These are phyloP conservation scores for Phaeotremella skinneri DNA, from an alignment of 768 basidiomycete species.

Conservation along the genomic window DNA sequence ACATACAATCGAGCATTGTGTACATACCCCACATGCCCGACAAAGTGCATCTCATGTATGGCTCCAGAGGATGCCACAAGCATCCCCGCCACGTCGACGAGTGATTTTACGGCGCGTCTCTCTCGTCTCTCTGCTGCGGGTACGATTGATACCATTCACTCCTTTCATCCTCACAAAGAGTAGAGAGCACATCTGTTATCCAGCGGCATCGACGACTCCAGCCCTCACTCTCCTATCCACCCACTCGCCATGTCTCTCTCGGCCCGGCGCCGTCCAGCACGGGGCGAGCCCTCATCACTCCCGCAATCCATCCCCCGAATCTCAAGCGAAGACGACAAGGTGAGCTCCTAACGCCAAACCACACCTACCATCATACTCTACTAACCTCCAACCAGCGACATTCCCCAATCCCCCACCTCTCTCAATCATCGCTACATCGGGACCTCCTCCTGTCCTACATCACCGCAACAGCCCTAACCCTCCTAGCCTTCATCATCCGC, in stretches of 20 bases:
- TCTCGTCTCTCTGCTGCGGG: no score
- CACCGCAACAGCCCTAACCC: constrained; percentile 54
- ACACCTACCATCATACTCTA: background rate
- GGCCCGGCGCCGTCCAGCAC: background rate
- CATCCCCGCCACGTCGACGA: background rate
- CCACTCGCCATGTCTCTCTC: background rate
- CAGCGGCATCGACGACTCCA: background rate
- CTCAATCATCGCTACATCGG: constrained; percentile 9
- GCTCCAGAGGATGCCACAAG: background rate
- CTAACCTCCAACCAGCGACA: constrained; percentile 9
- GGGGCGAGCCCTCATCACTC: background rate
- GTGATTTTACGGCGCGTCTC: background rate
- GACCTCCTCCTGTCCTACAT: constrained; percentile 30
- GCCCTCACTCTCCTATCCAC: no score
- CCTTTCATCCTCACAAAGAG: background rate
- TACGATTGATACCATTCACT: no score
- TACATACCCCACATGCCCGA: no score
- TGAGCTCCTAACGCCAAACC: background rate
- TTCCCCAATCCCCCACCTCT: constrained; percentile 14
- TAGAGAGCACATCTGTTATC: background rate
- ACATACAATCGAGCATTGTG: no score
- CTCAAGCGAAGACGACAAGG: background rate
- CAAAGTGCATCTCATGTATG: background rate
- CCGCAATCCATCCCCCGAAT: background rate
- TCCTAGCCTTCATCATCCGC: constrained; percentile 74